A percentile compares a stretch with the other conserved stretches of the same genome.
These are phyloP conservation scores for Coemansia asiatica DNA, from an alignment of 192 early-diverging fungal genomes.

Conservation along the genomic window DNA sequence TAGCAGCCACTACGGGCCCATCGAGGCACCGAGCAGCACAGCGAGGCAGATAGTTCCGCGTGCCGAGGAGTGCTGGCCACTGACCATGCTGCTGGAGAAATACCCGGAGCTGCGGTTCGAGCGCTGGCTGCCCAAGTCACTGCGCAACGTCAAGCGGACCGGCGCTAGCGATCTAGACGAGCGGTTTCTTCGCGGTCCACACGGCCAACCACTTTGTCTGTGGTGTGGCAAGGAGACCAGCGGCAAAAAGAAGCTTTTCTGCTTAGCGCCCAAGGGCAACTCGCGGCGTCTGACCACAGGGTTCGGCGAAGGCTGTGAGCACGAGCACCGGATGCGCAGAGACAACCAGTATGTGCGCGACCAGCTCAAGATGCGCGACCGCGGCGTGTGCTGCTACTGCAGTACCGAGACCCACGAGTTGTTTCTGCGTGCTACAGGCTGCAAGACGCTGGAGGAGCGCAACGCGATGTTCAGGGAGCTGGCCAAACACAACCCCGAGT, in stretches of 20 bases:
- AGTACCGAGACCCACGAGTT: constrained; percentile 34
- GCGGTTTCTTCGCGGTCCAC: constrained; percentile 33
- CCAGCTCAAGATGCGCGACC: constrained; percentile 47
- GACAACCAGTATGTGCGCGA: constrained; percentile 44
- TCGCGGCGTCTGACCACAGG: neutral
- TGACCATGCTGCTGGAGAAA: constrained; percentile 29
- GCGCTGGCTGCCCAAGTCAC: constrained; percentile 38
- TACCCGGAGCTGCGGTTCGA: constrained; percentile 47
- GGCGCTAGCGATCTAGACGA: constrained; percentile 27
- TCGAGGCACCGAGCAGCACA: constrained; percentile 17
- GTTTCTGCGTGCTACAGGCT: constrained; percentile 20
- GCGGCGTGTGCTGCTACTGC: constrained; percentile 43
- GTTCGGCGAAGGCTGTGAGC: constrained; percentile 47
- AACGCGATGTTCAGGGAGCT: constrained; percentile 21
- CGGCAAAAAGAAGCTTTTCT: constrained; percentile 20
- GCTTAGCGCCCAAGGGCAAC: constrained; percentile 7
- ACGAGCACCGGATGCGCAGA: constrained; percentile 48
- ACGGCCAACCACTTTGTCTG: constrained; percentile 35
- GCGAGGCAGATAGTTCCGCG: constrained; percentile 30
- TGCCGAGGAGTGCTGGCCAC: constrained; percentile 43
- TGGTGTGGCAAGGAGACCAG: constrained; percentile 44
- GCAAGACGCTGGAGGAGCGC: constrained; percentile 26
- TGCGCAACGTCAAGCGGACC: constrained; percentile 20
- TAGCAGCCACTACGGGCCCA: neutral
- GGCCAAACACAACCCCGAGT: constrained; percentile 25